phyloP scores from a whole-genome alignment of 129 eudicot species.

The Scalesia atractyloides region DNA sequence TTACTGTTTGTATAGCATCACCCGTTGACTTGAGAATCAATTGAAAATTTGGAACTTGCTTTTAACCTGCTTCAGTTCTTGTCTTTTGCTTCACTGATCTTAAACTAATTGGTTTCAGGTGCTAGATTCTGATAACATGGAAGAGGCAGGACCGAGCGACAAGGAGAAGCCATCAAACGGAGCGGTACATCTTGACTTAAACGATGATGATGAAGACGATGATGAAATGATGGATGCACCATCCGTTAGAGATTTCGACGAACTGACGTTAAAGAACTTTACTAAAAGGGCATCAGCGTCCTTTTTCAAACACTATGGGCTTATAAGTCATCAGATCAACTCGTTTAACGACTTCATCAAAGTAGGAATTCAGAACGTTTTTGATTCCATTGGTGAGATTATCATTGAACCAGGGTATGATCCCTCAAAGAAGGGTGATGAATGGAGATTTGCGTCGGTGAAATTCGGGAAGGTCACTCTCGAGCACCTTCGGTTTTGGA shows the following conservation, averaged over 20 bases:
- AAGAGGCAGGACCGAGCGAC: constrained; percentile 38
- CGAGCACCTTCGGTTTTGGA: constrained; percentile 66
- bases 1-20: too few species aligned
- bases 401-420: constrained; percentile 74
- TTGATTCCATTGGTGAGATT: constrained; percentile 74
- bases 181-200: constrained; percentile 36
- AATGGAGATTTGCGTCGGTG: constrained; percentile 70
- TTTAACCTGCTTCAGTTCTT: too few species aligned
- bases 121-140: constrained; percentile 32
- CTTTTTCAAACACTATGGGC: constrained; percentile 72
- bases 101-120: constrained; percentile 17
- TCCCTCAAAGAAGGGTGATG: constrained; percentile 81
- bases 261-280: constrained; percentile 43
- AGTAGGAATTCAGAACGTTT: constrained; percentile 63
- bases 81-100: background rate
- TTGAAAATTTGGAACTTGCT: too few species aligned
- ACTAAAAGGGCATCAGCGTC: constrained; percentile 51
- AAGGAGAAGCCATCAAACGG: constrained; percentile 39
- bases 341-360: constrained; percentile 73
- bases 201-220: constrained; percentile 43
- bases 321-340: constrained; percentile 75
- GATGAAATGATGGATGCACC: constrained; percentile 35
- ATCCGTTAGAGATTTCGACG: constrained; percentile 44
- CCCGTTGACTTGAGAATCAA: too few species aligned
- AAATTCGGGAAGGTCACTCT: constrained; percentile 71